Conservation (phyloP, 805 yeast genomes). For the Zygotorulaspora florentina region DNA sequence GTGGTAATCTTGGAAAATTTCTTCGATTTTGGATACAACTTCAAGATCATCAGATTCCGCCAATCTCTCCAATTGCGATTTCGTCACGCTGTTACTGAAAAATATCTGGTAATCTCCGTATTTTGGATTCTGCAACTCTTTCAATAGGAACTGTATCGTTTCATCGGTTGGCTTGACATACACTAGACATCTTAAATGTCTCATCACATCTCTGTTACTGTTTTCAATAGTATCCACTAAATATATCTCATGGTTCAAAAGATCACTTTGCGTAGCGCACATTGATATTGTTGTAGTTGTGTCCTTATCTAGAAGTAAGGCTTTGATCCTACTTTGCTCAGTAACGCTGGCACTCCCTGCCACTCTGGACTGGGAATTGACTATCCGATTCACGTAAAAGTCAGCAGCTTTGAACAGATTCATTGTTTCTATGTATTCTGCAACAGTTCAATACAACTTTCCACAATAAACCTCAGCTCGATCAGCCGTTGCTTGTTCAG, state of each 20-base stretch:
- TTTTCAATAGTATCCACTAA: conserved; percentile 70
- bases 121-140: conserved; percentile 73
- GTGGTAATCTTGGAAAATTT: conserved; percentile 78
- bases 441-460: not conserved
- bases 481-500: not conserved
- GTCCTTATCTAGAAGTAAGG: conserved; percentile 68
- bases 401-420: conserved; percentile 46
- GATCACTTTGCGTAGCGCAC: conserved; percentile 80
- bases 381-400: conserved; percentile 41
- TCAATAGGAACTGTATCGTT: conserved; percentile 53
- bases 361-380: conserved; percentile 23
- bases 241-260: conserved; percentile 79
- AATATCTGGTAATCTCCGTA: conserved; percentile 73
- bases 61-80: conserved; percentile 73
- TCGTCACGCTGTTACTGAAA: conserved; percentile 71
- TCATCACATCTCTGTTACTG: conserved; percentile 57
- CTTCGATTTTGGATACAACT: conserved; percentile 69
- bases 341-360: conserved; percentile 14
- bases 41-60: conserved; percentile 92
- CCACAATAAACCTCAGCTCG: not conserved
- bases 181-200: conserved; percentile 76
- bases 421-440: conserved; percentile 31
- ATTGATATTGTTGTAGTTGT: conserved; percentile 86
- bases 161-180: conserved; percentile 70
- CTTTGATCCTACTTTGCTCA: conserved; percentile 50